Evolutionary conservation across 257 asterid genomes (phyloP).

Genomic region (Solanum chilense): DNA sequence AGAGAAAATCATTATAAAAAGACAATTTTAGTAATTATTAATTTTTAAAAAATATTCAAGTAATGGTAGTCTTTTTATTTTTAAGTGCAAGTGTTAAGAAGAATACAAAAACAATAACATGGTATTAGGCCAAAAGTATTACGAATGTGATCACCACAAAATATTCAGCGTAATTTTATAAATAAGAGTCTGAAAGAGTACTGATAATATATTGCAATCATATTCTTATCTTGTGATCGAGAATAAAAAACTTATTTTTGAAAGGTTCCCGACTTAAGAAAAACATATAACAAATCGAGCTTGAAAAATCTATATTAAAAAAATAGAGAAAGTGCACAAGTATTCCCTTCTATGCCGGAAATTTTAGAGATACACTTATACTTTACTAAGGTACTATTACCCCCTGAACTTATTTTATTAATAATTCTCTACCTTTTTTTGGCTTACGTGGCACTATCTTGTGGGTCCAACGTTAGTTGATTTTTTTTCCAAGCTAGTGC

Average conservation of each 20-base stretch:
- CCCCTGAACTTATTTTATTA: no score
- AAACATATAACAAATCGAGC: not conserved
- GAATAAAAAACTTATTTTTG: not conserved
- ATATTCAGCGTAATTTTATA: not conserved
- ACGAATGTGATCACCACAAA: not conserved
- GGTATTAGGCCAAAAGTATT: not conserved
- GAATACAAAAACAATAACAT: not conserved
- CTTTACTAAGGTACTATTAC: no score
- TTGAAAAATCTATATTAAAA: no score
- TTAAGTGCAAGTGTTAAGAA: not conserved
- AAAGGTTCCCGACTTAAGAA: no score
- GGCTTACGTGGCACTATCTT: no score
- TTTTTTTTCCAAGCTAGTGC: no score
- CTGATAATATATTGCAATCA: not conserved
- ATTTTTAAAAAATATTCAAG: not conserved
- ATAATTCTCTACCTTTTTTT: no score
- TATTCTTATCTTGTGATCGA: not conserved
- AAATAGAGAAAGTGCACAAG: no score
- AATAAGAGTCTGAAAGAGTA: accelerated
- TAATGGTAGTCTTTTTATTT: not conserved
- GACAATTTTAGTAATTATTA: not conserved
- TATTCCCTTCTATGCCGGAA: no score
- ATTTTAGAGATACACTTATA: no score
- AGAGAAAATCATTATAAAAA: not conserved
- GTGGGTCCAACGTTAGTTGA: no score